Percentiles rank a stretch among this genome's conserved stretches.
phyloP scores from a whole-genome alignment of 148 eudicot species.

The Vaccinium macrocarpon region DNA sequence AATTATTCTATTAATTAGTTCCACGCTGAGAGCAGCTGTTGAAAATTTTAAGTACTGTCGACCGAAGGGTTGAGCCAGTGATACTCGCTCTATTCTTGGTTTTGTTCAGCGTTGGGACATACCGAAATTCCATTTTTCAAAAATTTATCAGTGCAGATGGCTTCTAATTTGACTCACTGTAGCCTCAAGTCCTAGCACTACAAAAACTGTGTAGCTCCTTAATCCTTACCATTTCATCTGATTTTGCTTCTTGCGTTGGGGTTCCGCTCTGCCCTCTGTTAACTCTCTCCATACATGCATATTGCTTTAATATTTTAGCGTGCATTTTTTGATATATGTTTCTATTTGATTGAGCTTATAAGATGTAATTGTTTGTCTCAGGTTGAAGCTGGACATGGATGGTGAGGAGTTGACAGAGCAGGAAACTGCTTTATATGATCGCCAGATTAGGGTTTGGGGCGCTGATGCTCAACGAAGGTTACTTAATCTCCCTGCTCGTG shows the following conservation, averaged over 20 bases:
- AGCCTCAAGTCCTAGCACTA: background rate
- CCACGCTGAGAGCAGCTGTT: background rate
- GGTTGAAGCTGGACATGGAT: slow-evolving; percentile 35
- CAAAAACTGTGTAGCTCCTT: background rate
- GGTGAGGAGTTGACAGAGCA: slow-evolving; percentile 92
- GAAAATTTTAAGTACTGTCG: background rate
- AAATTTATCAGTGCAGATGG: background rate
- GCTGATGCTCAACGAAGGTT: slow-evolving; percentile 96
- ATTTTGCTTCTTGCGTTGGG: background rate
- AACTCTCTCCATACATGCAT: background rate
- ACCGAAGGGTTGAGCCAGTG: background rate
- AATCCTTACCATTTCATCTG: background rate
- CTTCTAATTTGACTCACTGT: background rate
- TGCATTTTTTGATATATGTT: background rate
- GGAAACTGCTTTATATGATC: slow-evolving; percentile 96
- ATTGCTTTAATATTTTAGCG: background rate
- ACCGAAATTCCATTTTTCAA: background rate
- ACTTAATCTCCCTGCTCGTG: background rate
- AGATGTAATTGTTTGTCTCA: slow-evolving; percentile 4
- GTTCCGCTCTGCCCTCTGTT: background rate
- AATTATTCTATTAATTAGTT: background rate
- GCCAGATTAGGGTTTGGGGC: slow-evolving; percentile 99
- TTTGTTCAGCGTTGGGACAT: background rate
- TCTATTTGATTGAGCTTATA: background rate
- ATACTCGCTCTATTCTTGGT: background rate